phyloP scores from a whole-genome alignment of 768 basidiomycete species.

The Kwoniella dejecticola region DNA sequence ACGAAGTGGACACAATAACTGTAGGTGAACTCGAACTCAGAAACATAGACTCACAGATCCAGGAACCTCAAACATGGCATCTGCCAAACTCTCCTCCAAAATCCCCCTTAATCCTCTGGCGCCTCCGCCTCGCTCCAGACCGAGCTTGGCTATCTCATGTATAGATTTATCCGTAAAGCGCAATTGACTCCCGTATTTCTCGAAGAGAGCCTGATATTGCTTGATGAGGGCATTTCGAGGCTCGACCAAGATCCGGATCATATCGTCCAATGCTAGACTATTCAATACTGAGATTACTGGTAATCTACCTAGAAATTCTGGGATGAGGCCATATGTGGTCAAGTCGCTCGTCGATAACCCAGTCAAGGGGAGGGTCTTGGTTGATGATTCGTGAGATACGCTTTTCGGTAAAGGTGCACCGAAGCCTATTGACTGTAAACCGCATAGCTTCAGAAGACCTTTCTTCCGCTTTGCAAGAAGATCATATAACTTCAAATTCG shows the following conservation, averaged over 20 bases:
- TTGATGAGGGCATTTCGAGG: constrained; percentile 88
- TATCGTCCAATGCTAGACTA: constrained; percentile 75
- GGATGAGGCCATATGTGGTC: constrained; percentile 88
- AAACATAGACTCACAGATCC: constrained; percentile 41
- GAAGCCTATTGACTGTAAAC: constrained; percentile 82
- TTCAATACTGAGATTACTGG: constrained; percentile 85
- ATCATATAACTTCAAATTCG: too few species aligned
- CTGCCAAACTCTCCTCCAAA: constrained; percentile 79
- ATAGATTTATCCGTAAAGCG: constrained; percentile 80
- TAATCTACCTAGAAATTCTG: constrained; percentile 90
- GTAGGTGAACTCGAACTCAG: background rate
- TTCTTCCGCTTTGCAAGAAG: too few species aligned
- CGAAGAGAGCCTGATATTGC: constrained; percentile 83
- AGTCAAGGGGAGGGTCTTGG: constrained; percentile 23
- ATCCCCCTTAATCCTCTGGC: constrained; percentile 87
- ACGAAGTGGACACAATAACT: too few species aligned
- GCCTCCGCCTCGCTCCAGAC: constrained; percentile 79
- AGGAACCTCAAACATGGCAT: constrained; percentile 73
- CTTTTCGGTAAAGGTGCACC: constrained; percentile 60
- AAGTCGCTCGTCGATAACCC: constrained; percentile 64
- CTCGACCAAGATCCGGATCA: constrained; percentile 87
- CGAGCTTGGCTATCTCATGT: constrained; percentile 76
- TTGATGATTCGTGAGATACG: constrained; percentile 1
- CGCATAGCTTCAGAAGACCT: too few species aligned
- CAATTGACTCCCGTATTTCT: constrained; percentile 79